These are phyloP conservation scores for Aegilops bicornis DNA, from an alignment of 176 grass and related monocot species.

Conservation along the genomic window DNA sequence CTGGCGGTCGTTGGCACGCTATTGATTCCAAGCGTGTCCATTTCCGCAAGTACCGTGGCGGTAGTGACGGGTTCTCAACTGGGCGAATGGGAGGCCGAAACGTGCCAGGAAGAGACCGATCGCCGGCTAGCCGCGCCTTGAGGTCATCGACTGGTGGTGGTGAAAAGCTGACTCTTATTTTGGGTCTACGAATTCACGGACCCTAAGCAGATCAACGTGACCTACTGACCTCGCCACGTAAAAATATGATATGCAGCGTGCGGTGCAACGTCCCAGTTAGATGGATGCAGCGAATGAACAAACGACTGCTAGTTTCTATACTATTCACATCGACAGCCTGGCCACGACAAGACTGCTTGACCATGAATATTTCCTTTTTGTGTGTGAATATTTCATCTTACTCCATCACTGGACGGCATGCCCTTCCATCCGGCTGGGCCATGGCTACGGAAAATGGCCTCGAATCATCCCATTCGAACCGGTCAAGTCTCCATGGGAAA, in stretches of 20 bases:
- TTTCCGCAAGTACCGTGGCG: neutral
- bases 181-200: neutral
- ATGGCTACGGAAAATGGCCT: neutral
- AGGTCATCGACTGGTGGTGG: neutral
- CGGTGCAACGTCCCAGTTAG: neutral
- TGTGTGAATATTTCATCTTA: neutral
- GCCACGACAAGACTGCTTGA: constrained; percentile 15
- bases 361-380: neutral
- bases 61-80: neutral
- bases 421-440: neutral
- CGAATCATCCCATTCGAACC: neutral
- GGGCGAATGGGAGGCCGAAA: constrained; percentile 24
- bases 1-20: neutral
- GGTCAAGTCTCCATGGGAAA: constrained; percentile 24
- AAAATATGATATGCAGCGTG: neutral
- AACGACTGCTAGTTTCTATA: neutral
- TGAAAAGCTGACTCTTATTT: constrained; percentile 28
- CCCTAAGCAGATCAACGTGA: neutral
- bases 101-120: neutral
- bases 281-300: neutral
- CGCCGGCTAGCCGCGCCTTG: neutral
- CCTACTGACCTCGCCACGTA: neutral
- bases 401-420: neutral
- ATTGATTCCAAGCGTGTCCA: constrained; percentile 7
- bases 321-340: neutral